Base-by-base conservation (phyloP, 345 rosid genomes). In the Ricinus communis region DNA sequence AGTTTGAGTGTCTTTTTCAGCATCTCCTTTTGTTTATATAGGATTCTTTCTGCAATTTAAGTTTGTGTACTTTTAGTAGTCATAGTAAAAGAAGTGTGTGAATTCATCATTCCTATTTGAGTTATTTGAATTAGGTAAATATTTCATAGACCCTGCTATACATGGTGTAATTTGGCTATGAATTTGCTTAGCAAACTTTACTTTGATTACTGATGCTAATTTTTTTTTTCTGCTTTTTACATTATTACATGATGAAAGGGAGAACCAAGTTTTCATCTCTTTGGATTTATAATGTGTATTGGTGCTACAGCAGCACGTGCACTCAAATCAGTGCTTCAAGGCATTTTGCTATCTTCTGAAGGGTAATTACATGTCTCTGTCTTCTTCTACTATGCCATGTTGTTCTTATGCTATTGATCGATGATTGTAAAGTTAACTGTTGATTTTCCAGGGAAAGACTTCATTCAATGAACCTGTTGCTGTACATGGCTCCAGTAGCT, bases 401-500 rank as follows among this genome's bases (percentile, higher is more conserved):
- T 19, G 1, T 56, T 41, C 10, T 56, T 50, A 46, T n/a, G n/a
- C 40, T 43, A 25, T 38, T 1, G 54, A 27, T 22, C 12, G 14
- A 43, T 4, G 31, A 12, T 33, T 66, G 59, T 31, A n/a, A 6
- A 5, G 8, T 0, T 14, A 56, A 8, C 27, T 13, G 25, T 3
- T 18, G 22, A 24, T 60, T 70, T 36, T 0, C 30, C 81, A 82
- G 87, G 72, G 87, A 85, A 71, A 82, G 54, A 69, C 87, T 82
- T 2, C 80, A 82, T 53, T 82, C 87, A 22, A 80, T 85, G 85
- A 85, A 85, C 82, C 80, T 85, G 47, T 75, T 85, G 22, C 71
- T 85, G 84, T 85, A 77, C 76, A 85, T 85, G 87, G 82, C 85
- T 33, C 87, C 85, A 7, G 77, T 85, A 41, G 85, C 87, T 21